Evolutionary conservation across 352 stramenopile species (phyloP), one percentile per base, ranked within the genome.

Genomic region (Phytophthora megakarya): DNA sequence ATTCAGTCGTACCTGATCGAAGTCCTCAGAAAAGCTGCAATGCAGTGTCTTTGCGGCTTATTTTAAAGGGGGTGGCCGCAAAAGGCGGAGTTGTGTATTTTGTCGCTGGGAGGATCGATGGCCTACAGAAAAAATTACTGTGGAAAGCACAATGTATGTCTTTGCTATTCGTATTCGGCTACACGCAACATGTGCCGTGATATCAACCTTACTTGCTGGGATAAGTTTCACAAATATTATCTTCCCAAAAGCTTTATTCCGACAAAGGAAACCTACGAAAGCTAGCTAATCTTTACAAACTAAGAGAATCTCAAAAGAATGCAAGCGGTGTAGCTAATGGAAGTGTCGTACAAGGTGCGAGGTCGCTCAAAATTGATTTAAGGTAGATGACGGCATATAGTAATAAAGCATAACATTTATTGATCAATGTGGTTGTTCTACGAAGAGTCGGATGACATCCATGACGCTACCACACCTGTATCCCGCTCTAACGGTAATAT

Each of bases 81-180:
- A 67, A 40, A 18, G 39, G 4, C 38, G 52, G 39, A 18, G 50
- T 13, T 65, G 65, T 30, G 65, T 69, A 1, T 39, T 73, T 43
- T 73, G 65, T 37, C 46, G 47, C 16, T 73, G 65, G 51, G 57
- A 69, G 39, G 33, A 45, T 39, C 48, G 61, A 33, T 60, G 33
- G 23, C 46, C 61, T 18, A 73, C 53, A 1, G 58, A 61, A 53
- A 65, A 68, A 19, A 73, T 47, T 68, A 69, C 16, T 73, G 52
- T 30, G 54, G 46, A 15, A 58, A 62, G 1, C 65, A 62, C 40
- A 61, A 61, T 22, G 58, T 69, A 5, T 72, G 51, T 26, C 53
- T 61, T 30, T 67, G 57, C 21, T 60, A 65, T 33, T 3, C 28
- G 0, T 48, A 42, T 18, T 12, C 19, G 2, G 22, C 42, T 19